phyloP scores from a whole-genome alignment of 257 asterid species.

The Phtheirospermum japonicum region DNA sequence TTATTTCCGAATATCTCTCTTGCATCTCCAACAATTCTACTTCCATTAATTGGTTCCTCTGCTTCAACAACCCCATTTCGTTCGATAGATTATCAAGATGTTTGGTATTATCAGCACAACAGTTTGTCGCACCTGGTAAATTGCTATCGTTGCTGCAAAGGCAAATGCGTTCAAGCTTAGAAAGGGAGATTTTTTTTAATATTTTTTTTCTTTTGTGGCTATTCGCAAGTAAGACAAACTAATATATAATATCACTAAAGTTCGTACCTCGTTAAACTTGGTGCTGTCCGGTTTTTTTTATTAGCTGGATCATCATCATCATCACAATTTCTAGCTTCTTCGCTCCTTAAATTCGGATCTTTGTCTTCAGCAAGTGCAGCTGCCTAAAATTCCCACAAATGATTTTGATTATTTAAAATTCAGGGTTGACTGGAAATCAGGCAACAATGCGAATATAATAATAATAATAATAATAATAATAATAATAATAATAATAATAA shows the following conservation, averaged over 20 bases:
- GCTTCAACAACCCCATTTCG: slow-evolving; percentile 52
- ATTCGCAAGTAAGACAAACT: neutral
- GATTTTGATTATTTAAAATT: too few relatives aligned
- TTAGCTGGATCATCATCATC: neutral
- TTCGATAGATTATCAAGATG: slow-evolving; percentile 31
- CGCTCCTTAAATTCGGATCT: neutral
- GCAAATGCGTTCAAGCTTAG: neutral
- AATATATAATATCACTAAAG: neutral
- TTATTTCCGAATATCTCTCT: slow-evolving; percentile 92
- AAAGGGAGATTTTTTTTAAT: too few relatives aligned
- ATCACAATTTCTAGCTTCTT: neutral
- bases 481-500: too few relatives aligned
- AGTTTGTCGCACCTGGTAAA: slow-evolving; percentile 13
- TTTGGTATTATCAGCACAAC: slow-evolving; percentile 9
- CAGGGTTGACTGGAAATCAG: too few relatives aligned
- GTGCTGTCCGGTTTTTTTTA: neutral
- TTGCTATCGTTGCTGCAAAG: neutral
- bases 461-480: too few relatives aligned
- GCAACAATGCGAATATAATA: too few relatives aligned
- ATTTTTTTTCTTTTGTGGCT: neutral
- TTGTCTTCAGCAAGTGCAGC: neutral
- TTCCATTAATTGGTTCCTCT: slow-evolving; percentile 63
- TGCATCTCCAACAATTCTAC: slow-evolving; percentile 90
- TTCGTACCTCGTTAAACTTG: neutral
- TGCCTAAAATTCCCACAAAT: neutral